A percentile compares a stretch with the other conserved stretches of the same genome.
These are phyloP conservation scores for Xylariaceae sp. DNA, from an alignment of 2,329 filamentous ascomycete genomes.

Conservation along the genomic window DNA sequence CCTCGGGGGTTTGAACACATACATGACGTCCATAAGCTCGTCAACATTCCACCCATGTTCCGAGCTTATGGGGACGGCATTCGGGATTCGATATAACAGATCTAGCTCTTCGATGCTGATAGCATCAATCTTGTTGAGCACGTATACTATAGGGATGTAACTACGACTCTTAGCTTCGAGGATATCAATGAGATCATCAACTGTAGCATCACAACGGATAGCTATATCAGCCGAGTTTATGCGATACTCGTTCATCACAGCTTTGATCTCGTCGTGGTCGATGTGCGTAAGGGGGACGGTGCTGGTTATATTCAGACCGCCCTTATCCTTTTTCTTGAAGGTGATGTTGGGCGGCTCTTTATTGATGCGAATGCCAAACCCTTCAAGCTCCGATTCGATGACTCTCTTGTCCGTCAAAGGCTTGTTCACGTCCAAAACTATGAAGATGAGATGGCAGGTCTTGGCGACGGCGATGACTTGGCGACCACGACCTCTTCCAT, in stretches of 20 bases:
- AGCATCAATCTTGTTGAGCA: conserved; percentile 97
- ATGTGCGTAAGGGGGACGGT: conserved; percentile 91
- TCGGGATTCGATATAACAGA: conserved; percentile 91
- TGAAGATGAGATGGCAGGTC: conserved; percentile 98
- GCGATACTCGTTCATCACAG: conserved; percentile 94
- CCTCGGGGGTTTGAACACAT: conserved; percentile 27
- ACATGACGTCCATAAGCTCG: conserved; percentile 93
- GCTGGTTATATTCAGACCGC: conserved; percentile 91
- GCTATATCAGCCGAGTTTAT: conserved; percentile 97
- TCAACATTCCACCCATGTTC: conserved; percentile 98
- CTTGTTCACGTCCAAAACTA: conserved; percentile 97
- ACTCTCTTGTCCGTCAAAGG: conserved; percentile 94
- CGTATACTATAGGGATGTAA: conserved; percentile 99
- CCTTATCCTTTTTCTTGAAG: conserved; percentile 99
- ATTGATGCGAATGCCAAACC: conserved; percentile 97
- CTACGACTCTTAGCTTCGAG: conserved; percentile 90
- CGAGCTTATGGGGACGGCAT: conserved; percentile 94
- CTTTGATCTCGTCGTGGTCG: conserved; percentile 93
- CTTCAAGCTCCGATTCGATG: conserved; percentile 92
- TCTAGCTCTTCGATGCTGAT: conserved; percentile 98
- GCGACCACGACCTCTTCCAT: conserved; percentile 93
- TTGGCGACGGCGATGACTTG: conserved; percentile 99
- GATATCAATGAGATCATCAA: conserved; percentile 95
- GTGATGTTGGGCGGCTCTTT: conserved; percentile 96
- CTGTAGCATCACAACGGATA: conserved; percentile 94